Evolutionary conservation across 441 rosid genomes (phyloP), one percentile per base, ranked within the genome.

Genomic region (Geranium incanum): DNA sequence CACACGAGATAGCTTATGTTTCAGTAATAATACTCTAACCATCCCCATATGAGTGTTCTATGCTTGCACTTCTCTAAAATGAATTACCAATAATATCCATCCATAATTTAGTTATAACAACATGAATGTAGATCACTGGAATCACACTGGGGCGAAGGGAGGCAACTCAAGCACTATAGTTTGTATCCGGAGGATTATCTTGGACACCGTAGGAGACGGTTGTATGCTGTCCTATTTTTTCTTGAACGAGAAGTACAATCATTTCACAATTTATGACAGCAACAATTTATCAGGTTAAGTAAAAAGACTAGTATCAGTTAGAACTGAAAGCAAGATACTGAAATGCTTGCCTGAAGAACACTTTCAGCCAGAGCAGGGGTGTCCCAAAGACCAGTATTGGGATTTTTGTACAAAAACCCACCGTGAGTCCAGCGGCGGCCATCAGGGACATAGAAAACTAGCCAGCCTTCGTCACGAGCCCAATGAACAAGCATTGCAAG

Each of bases 401-500:
- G 95, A 68, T 90, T 88, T 81, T 88, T 89, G 80, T 90, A 89
- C 77, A 85, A 90, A 78, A 81, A 92, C 18, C 96, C 99, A 38
- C 99, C 93, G 74, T 87, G 99, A 72, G 97, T 85, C 97, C 99
- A 95, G 67, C 86, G 89, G 65, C 93, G 80, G 66, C 95, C 98
- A 75, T 79, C 84, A 1, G 97, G 98, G 39, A 84, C 93, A 87
- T 95, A 95, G 13, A 95, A 83, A 74, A 95, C 97, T 23, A 95
- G 80, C 98, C 99, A 92, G 59, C 97, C 99, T 78, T 95, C 93
- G 5, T 92, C 89, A 63, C 97, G 94, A 78, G 99, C 99, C 98
- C 98, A 95, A 33, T 88, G 90, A 73, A 95, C 99, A 80, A 90
- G 95, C 99, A 92, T 92, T 43, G 99, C 89, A 76, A 92, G 84